These are phyloP conservation scores for Tylopilus subfusipes DNA, from an alignment of 768 basidiomycete species.

Conservation along the genomic window DNA sequence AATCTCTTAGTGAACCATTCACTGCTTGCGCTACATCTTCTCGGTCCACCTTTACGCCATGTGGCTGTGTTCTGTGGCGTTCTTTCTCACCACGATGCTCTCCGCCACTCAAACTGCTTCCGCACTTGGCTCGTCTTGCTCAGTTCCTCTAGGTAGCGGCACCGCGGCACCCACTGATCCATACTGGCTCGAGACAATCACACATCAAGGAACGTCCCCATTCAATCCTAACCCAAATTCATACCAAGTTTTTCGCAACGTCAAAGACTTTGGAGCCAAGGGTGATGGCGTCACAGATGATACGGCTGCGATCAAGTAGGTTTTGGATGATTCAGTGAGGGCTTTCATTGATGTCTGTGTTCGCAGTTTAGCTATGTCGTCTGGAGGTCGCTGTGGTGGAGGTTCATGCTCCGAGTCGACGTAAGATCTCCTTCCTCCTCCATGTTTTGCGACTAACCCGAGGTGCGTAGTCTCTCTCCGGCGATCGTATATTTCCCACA, in stretches of 20 bases:
- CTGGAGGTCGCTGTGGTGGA: slow-evolving; percentile 58
- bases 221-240: slow-evolving; percentile 49
- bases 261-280: slow-evolving; percentile 55
- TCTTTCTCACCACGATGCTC: slow-evolving; percentile 12
- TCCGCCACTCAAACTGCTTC: neutral
- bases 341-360: slow-evolving; percentile 4
- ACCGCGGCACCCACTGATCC: slow-evolving; percentile 41
- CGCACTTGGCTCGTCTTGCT: slow-evolving; percentile 48
- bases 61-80: slow-evolving; percentile 1
- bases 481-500: slow-evolving; percentile 72
- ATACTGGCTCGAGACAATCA: slow-evolving; percentile 70
- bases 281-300: slow-evolving; percentile 73
- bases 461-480: slow-evolving; percentile 39
- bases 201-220: slow-evolving; percentile 68
- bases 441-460: neutral
- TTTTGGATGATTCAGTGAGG: neutral
- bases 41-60: neutral
- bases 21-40: neutral
- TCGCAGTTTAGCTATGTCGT: slow-evolving; percentile 57
- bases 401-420: slow-evolving; percentile 50
- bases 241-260: slow-evolving; percentile 75
- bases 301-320: slow-evolving; percentile 68
- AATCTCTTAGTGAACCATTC: neutral
- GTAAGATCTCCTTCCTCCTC: slow-evolving; percentile 16
- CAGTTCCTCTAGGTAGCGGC: slow-evolving; percentile 44